Conservation (phyloP, 371 early-diverging fungal genomes). For the Smittium mucronatum region DNA sequence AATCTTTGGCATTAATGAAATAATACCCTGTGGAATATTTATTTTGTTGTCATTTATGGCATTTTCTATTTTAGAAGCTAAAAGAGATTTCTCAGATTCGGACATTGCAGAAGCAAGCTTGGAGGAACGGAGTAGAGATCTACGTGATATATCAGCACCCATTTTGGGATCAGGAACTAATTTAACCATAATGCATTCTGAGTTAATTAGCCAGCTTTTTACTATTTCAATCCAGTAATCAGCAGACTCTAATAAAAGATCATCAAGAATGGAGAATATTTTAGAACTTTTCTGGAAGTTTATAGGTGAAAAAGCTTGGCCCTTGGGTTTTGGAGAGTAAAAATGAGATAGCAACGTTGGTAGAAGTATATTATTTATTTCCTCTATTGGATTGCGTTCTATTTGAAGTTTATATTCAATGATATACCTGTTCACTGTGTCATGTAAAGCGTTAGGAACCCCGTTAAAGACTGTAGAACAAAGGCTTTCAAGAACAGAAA, state of each 20-base stretch:
- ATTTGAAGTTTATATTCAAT: neutral
- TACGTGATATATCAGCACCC: slow-evolving; percentile 36
- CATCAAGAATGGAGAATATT: slow-evolving; percentile 29
- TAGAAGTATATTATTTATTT: neutral
- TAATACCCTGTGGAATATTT: slow-evolving; percentile 18
- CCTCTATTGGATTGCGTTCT: neutral
- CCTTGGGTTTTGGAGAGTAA: neutral
- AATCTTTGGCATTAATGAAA: slow-evolving; percentile 19
- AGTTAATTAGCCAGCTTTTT: slow-evolving; percentile 42
- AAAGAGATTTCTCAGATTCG: slow-evolving; percentile 17
- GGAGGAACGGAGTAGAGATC: slow-evolving; percentile 16
- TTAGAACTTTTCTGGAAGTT: slow-evolving; percentile 7
- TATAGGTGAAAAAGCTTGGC: neutral
- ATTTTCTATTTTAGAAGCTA: slow-evolving; percentile 25
- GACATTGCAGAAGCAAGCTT: slow-evolving; percentile 13
- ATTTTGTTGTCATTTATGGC: slow-evolving; percentile 24
- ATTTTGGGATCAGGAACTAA: slow-evolving; percentile 42
- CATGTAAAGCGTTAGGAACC: neutral
- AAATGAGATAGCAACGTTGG: neutral
- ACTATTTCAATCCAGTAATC: slow-evolving; percentile 48
- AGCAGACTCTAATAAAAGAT: slow-evolving; percentile 34
- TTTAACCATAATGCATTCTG: slow-evolving; percentile 39
- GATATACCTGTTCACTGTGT: neutral
- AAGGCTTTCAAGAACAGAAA: neutral
- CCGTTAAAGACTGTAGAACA: neutral